Conservation (phyloP, 1,284 basidiomycete genomes). For the Exsudoporus floridanus region DNA sequence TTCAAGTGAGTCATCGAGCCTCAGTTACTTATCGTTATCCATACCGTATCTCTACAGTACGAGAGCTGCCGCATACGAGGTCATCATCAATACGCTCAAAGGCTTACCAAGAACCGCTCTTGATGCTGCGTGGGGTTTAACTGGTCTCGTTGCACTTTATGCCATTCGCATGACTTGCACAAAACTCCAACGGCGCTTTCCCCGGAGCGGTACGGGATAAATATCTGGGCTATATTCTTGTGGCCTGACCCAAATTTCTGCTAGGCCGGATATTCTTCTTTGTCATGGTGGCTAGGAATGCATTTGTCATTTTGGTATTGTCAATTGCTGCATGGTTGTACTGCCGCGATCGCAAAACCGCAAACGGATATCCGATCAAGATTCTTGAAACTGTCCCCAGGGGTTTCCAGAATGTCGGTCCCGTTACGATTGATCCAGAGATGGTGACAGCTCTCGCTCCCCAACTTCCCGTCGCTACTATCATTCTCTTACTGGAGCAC, state of each 20-base stretch:
- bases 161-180: constrained; percentile 68
- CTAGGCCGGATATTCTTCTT: constrained; percentile 87
- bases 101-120: constrained; percentile 68
- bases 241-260: not conserved
- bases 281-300: constrained; percentile 80
- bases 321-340: constrained; percentile 86
- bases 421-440: constrained; percentile 61
- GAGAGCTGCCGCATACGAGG: constrained; percentile 79
- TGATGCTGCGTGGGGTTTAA: constrained; percentile 90
- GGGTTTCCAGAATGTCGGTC: constrained; percentile 77
- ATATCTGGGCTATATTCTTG: not conserved
- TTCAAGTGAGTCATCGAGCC: constrained; percentile 62
- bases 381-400: constrained; percentile 83
- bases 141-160: constrained; percentile 77
- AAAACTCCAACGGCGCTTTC: constrained; percentile 62
- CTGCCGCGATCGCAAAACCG: constrained; percentile 59
- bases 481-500: constrained; percentile 94
- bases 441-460: constrained; percentile 73
- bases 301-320: constrained; percentile 81
- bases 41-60: constrained; percentile 52
- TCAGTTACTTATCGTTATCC: not conserved
- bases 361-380: constrained; percentile 78
- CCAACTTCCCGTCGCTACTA: constrained; percentile 89
- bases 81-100: constrained; percentile 92
- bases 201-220: constrained; percentile 52